These are phyloP conservation scores for Gracilaria caudata DNA, from an alignment of 23 red algal genomes.

Conservation along the genomic window DNA sequence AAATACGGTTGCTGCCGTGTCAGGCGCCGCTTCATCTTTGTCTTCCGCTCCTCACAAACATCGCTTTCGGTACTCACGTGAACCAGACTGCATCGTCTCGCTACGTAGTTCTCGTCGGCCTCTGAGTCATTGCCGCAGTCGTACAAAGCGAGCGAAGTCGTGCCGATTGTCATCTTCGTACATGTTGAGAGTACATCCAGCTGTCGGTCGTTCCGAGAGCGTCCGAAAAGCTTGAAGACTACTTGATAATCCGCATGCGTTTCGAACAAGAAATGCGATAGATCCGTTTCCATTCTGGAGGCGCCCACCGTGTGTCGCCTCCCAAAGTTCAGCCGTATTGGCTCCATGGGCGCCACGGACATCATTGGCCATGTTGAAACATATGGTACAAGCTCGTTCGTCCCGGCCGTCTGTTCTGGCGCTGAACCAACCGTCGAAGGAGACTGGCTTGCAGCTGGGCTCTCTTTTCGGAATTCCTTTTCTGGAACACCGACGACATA, in stretches of 20 bases:
- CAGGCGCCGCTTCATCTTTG: constrained; percentile 20
- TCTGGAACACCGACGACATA: not conserved
- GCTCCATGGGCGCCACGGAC: not conserved
- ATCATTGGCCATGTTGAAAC: not conserved
- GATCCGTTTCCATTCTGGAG: constrained; percentile 23
- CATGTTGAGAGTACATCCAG: constrained; percentile 37
- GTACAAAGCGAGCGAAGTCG: constrained; percentile 40
- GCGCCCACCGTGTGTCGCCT: constrained; percentile 1
- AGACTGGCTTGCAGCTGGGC: not conserved
- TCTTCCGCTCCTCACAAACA: constrained; percentile 31
- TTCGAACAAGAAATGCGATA: constrained; percentile 18
- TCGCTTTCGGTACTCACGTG: constrained; percentile 23
- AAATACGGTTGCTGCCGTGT: constrained; percentile 30
- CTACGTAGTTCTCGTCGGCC: constrained; percentile 33
- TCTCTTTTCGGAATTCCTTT: not conserved
- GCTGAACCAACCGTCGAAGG: no score
- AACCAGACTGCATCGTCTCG: constrained; percentile 28
- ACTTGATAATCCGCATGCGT: constrained; percentile 27
- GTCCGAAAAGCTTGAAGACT: constrained; percentile 34
- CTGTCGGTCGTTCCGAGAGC: not conserved
- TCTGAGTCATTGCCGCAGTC: constrained; percentile 35
- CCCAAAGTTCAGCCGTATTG: constrained; percentile 10
- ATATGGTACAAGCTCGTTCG: no score
- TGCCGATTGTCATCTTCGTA: constrained; percentile 28
- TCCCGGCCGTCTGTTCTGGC: no score